A percentile compares a stretch with the other conserved stretches of the same genome.
These are phyloP conservation scores for Anthoceros angustus DNA, from an alignment of 225 moss, liverwort and hornwort genomes.

Conservation along the genomic window DNA sequence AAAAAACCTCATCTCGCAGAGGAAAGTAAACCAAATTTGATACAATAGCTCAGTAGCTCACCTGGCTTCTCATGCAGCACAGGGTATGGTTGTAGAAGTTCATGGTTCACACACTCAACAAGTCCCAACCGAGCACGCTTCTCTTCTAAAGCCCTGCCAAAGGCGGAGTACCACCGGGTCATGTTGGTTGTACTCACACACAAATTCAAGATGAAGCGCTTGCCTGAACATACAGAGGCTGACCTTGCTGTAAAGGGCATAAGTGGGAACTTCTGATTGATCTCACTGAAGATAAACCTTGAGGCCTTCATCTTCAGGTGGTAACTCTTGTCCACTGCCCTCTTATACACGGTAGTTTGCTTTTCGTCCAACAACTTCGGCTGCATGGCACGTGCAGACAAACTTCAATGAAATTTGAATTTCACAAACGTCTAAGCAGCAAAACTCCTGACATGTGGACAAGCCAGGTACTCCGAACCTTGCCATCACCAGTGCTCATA, in stretches of 20 bases:
- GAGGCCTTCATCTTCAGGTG: slow-evolving; percentile 97
- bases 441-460: slow-evolving; percentile 3
- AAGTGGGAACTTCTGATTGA: slow-evolving; percentile 88
- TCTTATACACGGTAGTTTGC: slow-evolving; percentile 97
- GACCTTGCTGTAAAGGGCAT: slow-evolving; percentile 99
- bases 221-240: slow-evolving; percentile 66
- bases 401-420: background rate
- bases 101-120: slow-evolving; percentile 97
- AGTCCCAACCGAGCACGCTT: slow-evolving; percentile 97
- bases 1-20: background rate
- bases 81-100: slow-evolving; percentile 87
- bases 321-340: slow-evolving; percentile 90
- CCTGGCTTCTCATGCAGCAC: slow-evolving; percentile 99
- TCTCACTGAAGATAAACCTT: slow-evolving; percentile 96
- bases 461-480: slow-evolving; percentile 22
- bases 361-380: slow-evolving; percentile 87
- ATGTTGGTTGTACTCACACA: slow-evolving; percentile 78
- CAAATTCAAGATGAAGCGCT: slow-evolving; percentile 78
- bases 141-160: slow-evolving; percentile 74
- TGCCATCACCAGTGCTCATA: slow-evolving; percentile 93
- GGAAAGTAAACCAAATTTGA: background rate
- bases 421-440: background rate
- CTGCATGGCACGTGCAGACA: slow-evolving; percentile 20
- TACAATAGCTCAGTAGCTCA: slow-evolving; percentile 10
- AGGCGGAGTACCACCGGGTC: slow-evolving; percentile 27